Evolutionary conservation across 805 yeast species (phyloP).

Genomic region (Wilhelminamyces savonicus): DNA sequence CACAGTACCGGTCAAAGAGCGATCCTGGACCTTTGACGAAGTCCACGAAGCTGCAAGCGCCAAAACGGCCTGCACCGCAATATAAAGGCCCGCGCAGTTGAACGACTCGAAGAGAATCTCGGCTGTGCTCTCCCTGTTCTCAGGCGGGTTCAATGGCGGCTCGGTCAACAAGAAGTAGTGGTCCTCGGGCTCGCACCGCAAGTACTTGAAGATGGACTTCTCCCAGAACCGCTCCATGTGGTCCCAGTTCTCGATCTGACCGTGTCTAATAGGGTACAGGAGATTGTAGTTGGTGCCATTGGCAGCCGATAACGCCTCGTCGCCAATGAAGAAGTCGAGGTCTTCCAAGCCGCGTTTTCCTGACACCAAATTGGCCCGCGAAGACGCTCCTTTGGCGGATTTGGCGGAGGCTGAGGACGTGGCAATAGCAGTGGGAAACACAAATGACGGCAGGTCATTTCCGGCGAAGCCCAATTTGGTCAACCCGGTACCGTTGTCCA

Average conservation of each 20-base stretch:
- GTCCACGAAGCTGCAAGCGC: conserved; percentile 99
- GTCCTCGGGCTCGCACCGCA: conserved; percentile 98
- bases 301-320: conserved; percentile 90
- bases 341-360: conserved; percentile 89
- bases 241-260: conserved; percentile 99
- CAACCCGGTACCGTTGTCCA: conserved; percentile 98
- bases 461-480: conserved; percentile 98
- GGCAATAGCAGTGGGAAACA: conserved; percentile 94
- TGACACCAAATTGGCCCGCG: conserved; percentile 41
- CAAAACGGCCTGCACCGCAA: conserved; percentile 97
- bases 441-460: conserved; percentile 94
- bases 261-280: conserved; percentile 91
- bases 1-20: conserved; percentile 96
- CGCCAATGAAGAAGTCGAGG: conserved; percentile 90
- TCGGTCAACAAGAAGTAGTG: conserved; percentile 93
- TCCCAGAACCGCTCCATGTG: conserved; percentile 99
- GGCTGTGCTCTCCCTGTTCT: conserved; percentile 96
- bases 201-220: conserved; percentile 89
- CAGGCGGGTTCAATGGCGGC: conserved; percentile 99
- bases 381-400: conserved; percentile 29
- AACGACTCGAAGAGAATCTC: conserved; percentile 98
- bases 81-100: conserved; percentile 97
- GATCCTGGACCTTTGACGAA: conserved; percentile 86
- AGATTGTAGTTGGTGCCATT: conserved; percentile 84
- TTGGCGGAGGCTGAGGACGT: conserved; percentile 52